Conservation (phyloP, 2,329 filamentous ascomycete genomes). For the Dactylellina drechsleri region DNA sequence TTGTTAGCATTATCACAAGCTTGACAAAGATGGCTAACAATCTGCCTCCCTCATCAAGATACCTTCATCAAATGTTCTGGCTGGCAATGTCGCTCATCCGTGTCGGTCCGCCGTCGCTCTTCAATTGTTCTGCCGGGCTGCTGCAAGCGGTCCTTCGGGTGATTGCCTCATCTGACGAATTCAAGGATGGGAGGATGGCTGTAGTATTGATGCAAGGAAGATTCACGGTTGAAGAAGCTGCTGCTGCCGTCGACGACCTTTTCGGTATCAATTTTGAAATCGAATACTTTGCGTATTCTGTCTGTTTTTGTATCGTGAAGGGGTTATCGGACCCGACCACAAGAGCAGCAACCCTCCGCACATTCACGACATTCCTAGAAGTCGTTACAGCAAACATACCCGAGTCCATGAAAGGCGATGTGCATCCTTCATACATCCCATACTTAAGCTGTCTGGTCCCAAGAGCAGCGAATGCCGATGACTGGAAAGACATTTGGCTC, state of each 20-base stretch:
- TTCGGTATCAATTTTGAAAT: slow-evolving; percentile 73
- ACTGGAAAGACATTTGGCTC: slow-evolving; percentile 72
- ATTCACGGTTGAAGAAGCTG: slow-evolving; percentile 71
- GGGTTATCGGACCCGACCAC: slow-evolving; percentile 73
- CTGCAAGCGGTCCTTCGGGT: slow-evolving; percentile 73
- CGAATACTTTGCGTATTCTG: slow-evolving; percentile 74
- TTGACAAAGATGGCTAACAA: slow-evolving; percentile 78
- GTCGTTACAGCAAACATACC: slow-evolving; percentile 62
- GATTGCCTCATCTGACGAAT: slow-evolving; percentile 71
- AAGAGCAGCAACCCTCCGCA: slow-evolving; percentile 69
- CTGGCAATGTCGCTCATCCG: slow-evolving; percentile 74
- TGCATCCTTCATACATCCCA: slow-evolving; percentile 60
- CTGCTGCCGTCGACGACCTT: slow-evolving; percentile 71
- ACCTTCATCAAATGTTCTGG: slow-evolving; percentile 77
- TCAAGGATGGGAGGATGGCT: slow-evolving; percentile 71
- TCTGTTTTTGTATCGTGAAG: slow-evolving; percentile 72
- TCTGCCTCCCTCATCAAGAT: slow-evolving; percentile 73
- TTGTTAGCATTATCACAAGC: slow-evolving; percentile 74
- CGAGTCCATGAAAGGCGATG: slow-evolving; percentile 52
- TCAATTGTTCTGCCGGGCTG: slow-evolving; percentile 74
- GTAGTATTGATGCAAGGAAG: slow-evolving; percentile 71
- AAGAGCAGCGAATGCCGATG: slow-evolving; percentile 68
- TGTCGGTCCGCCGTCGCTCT: slow-evolving; percentile 71
- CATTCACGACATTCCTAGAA: slow-evolving; percentile 72
- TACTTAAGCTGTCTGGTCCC: slow-evolving; percentile 71